Evolutionary conservation across 108 stramenopile species (phyloP).

Genomic region (Discostella pseudostelligera): DNA sequence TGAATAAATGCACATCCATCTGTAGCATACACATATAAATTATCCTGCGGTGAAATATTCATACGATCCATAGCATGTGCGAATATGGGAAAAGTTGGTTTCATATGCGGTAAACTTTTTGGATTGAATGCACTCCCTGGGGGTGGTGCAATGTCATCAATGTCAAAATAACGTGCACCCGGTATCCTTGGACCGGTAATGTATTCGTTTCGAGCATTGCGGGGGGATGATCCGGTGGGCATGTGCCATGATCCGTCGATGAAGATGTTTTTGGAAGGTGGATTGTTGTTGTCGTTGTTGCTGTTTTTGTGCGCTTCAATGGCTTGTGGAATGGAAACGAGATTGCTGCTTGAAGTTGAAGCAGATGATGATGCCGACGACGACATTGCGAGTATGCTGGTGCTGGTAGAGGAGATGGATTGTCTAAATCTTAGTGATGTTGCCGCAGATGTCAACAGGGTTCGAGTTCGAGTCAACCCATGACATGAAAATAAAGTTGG

Average conservation of each 20-base stretch:
- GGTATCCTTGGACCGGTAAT: constrained; percentile 61
- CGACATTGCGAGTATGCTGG: not conserved
- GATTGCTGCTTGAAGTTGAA: constrained; percentile 2
- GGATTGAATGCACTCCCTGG: constrained; percentile 32
- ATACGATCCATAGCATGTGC: constrained; percentile 52
- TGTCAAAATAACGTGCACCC: constrained; percentile 64
- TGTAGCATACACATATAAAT: constrained; percentile 55
- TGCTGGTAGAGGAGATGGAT: not conserved
- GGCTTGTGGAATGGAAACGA: constrained; percentile 28
- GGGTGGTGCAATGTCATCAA: constrained; percentile 59
- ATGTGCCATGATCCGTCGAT: constrained; percentile 49
- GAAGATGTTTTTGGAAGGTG: constrained; percentile 13
- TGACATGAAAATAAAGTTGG: no score
- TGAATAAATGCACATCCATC: constrained; percentile 58
- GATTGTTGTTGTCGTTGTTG: not conserved
- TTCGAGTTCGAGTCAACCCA: not conserved
- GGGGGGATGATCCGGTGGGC: constrained; percentile 22
- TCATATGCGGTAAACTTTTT: constrained; percentile 47
- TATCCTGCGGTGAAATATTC: constrained; percentile 39
- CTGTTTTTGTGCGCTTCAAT: constrained; percentile 20
- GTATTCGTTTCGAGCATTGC: constrained; percentile 31
- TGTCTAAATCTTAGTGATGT: not conserved
- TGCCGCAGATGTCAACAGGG: not conserved
- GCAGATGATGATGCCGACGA: constrained; percentile 2
- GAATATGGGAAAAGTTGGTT: constrained; percentile 35